Conservation (phyloP, 768 basidiomycete species). For the Tephrocybe sp. region DNA sequence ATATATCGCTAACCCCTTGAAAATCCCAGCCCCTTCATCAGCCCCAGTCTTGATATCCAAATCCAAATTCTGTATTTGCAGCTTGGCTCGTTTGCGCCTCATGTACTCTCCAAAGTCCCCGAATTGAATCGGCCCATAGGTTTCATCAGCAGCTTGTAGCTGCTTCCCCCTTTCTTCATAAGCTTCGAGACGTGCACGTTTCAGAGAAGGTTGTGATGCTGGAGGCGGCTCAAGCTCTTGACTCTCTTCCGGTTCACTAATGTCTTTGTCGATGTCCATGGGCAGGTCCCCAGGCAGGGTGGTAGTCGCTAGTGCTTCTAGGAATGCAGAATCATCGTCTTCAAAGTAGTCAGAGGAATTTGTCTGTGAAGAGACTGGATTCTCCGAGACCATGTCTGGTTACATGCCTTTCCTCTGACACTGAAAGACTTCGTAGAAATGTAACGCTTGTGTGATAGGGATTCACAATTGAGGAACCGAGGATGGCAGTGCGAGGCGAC, state of each 20-base stretch:
- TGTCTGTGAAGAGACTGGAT: slow-evolving; percentile 19
- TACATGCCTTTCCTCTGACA: no score
- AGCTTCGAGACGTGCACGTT: slow-evolving; percentile 32
- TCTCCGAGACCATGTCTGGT: slow-evolving; percentile 2
- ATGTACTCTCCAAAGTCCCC: slow-evolving; percentile 88
- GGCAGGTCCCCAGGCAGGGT: slow-evolving; percentile 47
- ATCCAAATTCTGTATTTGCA: slow-evolving; percentile 82
- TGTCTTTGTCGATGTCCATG: not conserved
- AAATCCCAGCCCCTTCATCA: slow-evolving; percentile 46
- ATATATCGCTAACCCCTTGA: slow-evolving; percentile 76
- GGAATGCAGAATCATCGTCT: slow-evolving; percentile 51
- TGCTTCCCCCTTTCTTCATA: slow-evolving; percentile 20
- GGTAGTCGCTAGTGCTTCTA: slow-evolving; percentile 43
- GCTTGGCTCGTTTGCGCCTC: slow-evolving; percentile 84
- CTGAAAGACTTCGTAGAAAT: no score
- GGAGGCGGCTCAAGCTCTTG: slow-evolving; percentile 36
- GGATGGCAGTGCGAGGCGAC: no score
- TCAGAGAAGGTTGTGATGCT: slow-evolving; percentile 38
- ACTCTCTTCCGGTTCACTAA: slow-evolving; percentile 17
- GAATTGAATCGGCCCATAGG: slow-evolving; percentile 78
- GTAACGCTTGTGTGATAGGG: no score
- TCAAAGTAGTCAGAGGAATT: slow-evolving; percentile 56
- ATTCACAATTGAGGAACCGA: no score
- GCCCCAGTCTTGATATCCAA: slow-evolving; percentile 26
- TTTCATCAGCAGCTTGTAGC: slow-evolving; percentile 31